Evolutionary conservation across 257 asterid species (phyloP).

Genomic region (Nicotiana tabacum): DNA sequence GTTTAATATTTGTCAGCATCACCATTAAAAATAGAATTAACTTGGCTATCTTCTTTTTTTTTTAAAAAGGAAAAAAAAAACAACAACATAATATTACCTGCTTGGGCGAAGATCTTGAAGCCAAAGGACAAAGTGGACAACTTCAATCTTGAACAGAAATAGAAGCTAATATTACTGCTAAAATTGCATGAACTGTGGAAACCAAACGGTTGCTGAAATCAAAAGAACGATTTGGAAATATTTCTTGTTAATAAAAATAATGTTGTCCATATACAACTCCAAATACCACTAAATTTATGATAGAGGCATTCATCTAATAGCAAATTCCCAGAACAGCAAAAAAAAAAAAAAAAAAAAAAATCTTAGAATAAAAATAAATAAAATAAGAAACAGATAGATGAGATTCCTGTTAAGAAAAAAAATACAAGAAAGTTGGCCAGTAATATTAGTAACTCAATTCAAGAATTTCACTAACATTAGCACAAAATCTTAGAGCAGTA

Average conservation of each 20-base stretch:
- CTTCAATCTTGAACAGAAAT: conserved; percentile 65
- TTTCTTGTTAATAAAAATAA: conserved; percentile 35
- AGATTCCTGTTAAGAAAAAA: not conserved
- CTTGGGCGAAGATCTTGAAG: not conserved
- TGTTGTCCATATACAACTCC: conserved; percentile 58
- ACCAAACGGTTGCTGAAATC: conserved; percentile 81
- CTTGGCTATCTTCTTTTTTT: too few relatives aligned
- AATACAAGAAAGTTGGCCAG: not conserved
- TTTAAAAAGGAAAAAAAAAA: not conserved
- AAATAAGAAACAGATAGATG: not conserved
- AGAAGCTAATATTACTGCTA: conserved; percentile 53
- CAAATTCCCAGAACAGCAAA: not conserved
- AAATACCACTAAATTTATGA: conserved; percentile 25
- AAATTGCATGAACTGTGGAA: conserved; percentile 52
- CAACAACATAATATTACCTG: conserved; percentile 39
- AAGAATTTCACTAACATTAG: too few relatives aligned
- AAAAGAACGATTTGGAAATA: conserved; percentile 47
- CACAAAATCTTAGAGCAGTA: too few relatives aligned
- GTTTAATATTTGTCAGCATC: conserved; percentile 1
- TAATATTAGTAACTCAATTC: not conserved
- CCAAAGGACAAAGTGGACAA: conserved; percentile 71
- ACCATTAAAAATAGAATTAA: too few relatives aligned
- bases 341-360: too few relatives aligned
- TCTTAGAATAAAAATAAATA: not conserved
- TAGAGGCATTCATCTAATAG: conserved; percentile 46